These are phyloP conservation scores for Paramarasmius palmivorus DNA, from an alignment of 1,284 basidiomycete genomes.

Conservation along the genomic window DNA sequence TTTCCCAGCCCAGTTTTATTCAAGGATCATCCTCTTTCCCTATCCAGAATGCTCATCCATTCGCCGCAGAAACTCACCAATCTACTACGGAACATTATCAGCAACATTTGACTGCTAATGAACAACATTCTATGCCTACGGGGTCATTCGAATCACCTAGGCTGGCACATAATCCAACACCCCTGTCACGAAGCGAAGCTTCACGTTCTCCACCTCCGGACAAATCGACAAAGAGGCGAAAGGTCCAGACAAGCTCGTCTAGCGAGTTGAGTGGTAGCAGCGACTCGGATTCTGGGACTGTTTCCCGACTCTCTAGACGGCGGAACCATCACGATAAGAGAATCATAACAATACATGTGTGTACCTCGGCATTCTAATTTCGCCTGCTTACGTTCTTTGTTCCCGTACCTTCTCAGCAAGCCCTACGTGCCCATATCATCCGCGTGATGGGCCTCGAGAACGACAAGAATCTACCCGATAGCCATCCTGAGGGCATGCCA, in stretches of 20 bases:
- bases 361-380: slow-evolving; percentile 13
- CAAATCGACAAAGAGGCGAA: slow-evolving; percentile 9
- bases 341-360: slow-evolving; percentile 65
- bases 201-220: slow-evolving; percentile 10
- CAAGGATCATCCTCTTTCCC: slow-evolving; percentile 2
- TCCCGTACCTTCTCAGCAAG: slow-evolving; percentile 55
- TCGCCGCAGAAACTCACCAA: neutral
- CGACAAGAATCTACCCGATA: slow-evolving; percentile 60
- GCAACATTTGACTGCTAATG: neutral
- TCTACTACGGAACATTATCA: neutral
- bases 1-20: slow-evolving; percentile 2
- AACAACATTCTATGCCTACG: neutral
- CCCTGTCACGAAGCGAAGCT: slow-evolving; percentile 13
- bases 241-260: slow-evolving; percentile 1
- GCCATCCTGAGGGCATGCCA: slow-evolving; percentile 51
- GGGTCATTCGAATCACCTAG: slow-evolving; percentile 21
- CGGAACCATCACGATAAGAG: slow-evolving; percentile 60
- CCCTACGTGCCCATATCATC: slow-evolving; percentile 64
- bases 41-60: neutral
- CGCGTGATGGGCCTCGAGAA: slow-evolving; percentile 54
- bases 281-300: slow-evolving; percentile 31
- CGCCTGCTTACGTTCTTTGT: slow-evolving; percentile 11
- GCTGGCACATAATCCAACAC: neutral
- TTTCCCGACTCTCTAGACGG: slow-evolving; percentile 44
- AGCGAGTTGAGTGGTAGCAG: slow-evolving; percentile 34